Conservation (phyloP, 805 yeast species). For the Candida ficus region DNA sequence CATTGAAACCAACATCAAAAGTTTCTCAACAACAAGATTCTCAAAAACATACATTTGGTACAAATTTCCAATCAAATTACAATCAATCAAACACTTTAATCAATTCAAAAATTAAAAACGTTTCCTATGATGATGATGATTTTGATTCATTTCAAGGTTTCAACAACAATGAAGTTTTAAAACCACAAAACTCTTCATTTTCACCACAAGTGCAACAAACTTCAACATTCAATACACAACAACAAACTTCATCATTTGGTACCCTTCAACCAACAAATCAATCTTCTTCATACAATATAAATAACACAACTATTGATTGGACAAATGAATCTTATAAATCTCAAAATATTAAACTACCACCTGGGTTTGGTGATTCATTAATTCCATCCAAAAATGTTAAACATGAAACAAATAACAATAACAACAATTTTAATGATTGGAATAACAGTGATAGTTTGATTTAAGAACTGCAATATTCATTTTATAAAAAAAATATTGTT, state of each 20-base stretch:
- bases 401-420: background rate
- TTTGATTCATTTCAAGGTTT: slow-evolving; percentile 10
- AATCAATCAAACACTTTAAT: slow-evolving; percentile 2
- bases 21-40: background rate
- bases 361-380: slow-evolving; percentile 37
- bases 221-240: too few species aligned
- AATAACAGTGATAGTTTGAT: slow-evolving; percentile 16
- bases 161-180: too few species aligned
- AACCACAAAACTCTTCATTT: background rate
- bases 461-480: background rate
- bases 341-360: slow-evolving; percentile 28
- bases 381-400: slow-evolving; percentile 25
- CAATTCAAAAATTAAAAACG: slow-evolving; percentile 2
- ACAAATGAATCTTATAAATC: slow-evolving; percentile 9
- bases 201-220: too few species aligned
- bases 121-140: slow-evolving; percentile 19
- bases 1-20: slow-evolving; percentile 14
- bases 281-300: background rate
- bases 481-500: too few species aligned
- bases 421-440: slow-evolving; percentile 8
- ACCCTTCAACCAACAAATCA: background rate
- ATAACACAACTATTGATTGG: slow-evolving; percentile 8
- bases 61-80: slow-evolving; percentile 12
- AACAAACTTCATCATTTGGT: too few species aligned
- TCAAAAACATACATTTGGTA: slow-evolving; percentile 11